phyloP scores from a whole-genome alignment of 306 rosid genomes.

The Biancaea sappan region DNA sequence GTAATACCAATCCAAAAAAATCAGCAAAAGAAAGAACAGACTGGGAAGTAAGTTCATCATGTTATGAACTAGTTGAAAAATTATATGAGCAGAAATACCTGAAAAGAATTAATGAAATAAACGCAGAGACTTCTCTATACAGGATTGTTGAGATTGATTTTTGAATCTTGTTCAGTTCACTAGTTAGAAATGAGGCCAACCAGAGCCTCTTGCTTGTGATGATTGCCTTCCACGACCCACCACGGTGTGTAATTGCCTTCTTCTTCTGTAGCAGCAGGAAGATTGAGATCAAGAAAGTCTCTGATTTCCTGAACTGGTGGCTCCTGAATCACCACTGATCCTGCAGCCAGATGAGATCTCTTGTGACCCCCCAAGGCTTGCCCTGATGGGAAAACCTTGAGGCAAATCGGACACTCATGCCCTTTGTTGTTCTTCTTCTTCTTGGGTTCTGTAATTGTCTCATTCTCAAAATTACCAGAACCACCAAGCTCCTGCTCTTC shows the following conservation, averaged over 20 bases:
- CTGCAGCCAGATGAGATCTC: slow-evolving; percentile 68
- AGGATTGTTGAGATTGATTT: too few relatives aligned
- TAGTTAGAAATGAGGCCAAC: slow-evolving; percentile 52
- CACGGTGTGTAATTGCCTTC: slow-evolving; percentile 54
- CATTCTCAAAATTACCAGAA: slow-evolving; percentile 18
- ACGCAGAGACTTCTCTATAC: slow-evolving; percentile 59
- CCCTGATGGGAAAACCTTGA: slow-evolving; percentile 70
- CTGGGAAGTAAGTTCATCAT: slow-evolving; percentile 24
- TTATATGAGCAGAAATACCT: slow-evolving; percentile 45
- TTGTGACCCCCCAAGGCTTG: slow-evolving; percentile 98
- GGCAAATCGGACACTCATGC: slow-evolving; percentile 79
- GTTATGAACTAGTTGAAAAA: slow-evolving; percentile 38
- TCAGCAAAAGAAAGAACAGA: not conserved
- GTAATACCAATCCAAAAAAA: not conserved
- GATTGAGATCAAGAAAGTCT: slow-evolving; percentile 86
- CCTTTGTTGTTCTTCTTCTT: slow-evolving; percentile 61
- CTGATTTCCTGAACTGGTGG: slow-evolving; percentile 60
- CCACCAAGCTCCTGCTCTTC: slow-evolving; percentile 28
- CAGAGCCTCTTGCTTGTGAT: slow-evolving; percentile 49
- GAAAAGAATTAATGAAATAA: slow-evolving; percentile 74
- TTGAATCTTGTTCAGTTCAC: slow-evolving; percentile 39
- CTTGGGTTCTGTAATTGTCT: slow-evolving; percentile 29
- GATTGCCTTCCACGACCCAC: slow-evolving; percentile 55
- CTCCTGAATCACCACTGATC: slow-evolving; percentile 39
- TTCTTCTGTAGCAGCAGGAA: slow-evolving; percentile 77